Evolutionary conservation across 768 basidiomycete genomes (phyloP).

Genomic region (Austroboletus festivus): DNA sequence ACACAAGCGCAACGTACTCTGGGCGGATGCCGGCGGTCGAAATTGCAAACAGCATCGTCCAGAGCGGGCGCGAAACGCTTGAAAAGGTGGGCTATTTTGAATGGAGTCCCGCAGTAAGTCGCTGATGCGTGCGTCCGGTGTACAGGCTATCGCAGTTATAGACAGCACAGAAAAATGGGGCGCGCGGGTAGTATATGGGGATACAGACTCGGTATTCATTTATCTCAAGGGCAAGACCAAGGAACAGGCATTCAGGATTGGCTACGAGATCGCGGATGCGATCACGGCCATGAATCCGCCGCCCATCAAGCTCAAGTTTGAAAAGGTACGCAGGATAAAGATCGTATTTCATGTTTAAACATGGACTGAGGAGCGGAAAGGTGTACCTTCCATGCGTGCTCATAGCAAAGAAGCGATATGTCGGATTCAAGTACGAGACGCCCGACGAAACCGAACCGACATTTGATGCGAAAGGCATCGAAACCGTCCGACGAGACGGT

Average conservation of each 20-base stretch:
- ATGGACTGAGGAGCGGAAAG: conserved; percentile 37
- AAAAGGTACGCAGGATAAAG: conserved; percentile 60
- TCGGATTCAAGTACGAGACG: conserved; percentile 92
- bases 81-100: conserved; percentile 63
- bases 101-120: background rate
- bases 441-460: conserved; percentile 72
- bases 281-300: conserved; percentile 85
- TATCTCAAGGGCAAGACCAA: conserved; percentile 87
- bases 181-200: conserved; percentile 92
- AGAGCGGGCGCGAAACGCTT: conserved; percentile 91
- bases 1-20: conserved; percentile 91
- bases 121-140: background rate
- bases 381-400: conserved; percentile 93
- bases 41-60: conserved; percentile 97
- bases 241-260: conserved; percentile 90
- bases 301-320: conserved; percentile 95
- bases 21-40: conserved; percentile 98
- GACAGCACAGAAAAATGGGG: conserved; percentile 81
- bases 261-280: conserved; percentile 86
- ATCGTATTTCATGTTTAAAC: background rate
- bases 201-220: conserved; percentile 95
- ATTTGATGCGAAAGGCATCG: conserved; percentile 98
- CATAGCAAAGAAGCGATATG: conserved; percentile 98
- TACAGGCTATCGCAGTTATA: conserved; percentile 78
- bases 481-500: conserved; percentile 92